Percentiles rank a stretch among this genome's conserved stretches.
Conservation (phyloP, 306 rosid species). For the Fragaria iinumae region DNA sequence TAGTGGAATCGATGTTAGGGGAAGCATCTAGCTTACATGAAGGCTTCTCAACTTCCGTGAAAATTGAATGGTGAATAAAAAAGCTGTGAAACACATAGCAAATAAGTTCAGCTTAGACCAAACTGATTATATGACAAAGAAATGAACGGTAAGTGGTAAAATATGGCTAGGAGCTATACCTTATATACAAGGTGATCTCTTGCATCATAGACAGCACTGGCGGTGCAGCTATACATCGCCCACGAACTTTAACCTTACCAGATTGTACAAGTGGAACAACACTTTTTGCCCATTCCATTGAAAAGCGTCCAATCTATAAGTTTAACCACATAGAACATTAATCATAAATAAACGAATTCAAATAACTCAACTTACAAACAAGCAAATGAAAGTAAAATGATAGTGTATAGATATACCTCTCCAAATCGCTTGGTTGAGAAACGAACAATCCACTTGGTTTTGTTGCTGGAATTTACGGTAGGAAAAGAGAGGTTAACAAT, state of each 20-base stretch:
- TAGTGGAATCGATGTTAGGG: slow-evolving; percentile 40
- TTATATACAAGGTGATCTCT: slow-evolving; percentile 57
- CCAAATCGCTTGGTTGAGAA: slow-evolving; percentile 74
- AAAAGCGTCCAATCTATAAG: slow-evolving; percentile 78
- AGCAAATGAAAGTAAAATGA: background rate
- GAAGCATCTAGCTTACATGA: slow-evolving; percentile 67
- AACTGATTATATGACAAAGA: background rate
- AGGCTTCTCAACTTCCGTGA: slow-evolving; percentile 41
- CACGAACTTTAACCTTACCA: slow-evolving; percentile 53
- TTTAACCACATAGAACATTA: background rate
- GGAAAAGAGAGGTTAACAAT: slow-evolving; percentile 59
- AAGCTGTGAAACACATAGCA: slow-evolving; percentile 44
- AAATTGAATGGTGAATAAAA: slow-evolving; percentile 51
- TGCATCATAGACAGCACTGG: slow-evolving; percentile 59
- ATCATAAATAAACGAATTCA: background rate
- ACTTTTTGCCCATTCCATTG: slow-evolving; percentile 80
- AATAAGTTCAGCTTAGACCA: background rate
- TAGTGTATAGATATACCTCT: slow-evolving; percentile 37
- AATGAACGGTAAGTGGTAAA: background rate
- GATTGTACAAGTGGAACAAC: slow-evolving; percentile 60
- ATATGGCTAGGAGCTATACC: slow-evolving; percentile 36
- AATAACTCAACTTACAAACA: background rate
- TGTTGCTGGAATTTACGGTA: slow-evolving; percentile 19
- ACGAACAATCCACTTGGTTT: slow-evolving; percentile 63
- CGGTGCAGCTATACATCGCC: slow-evolving; percentile 68